These are phyloP conservation scores for Pichia exigua DNA, from an alignment of 805 yeast species.

Conservation along the genomic window DNA sequence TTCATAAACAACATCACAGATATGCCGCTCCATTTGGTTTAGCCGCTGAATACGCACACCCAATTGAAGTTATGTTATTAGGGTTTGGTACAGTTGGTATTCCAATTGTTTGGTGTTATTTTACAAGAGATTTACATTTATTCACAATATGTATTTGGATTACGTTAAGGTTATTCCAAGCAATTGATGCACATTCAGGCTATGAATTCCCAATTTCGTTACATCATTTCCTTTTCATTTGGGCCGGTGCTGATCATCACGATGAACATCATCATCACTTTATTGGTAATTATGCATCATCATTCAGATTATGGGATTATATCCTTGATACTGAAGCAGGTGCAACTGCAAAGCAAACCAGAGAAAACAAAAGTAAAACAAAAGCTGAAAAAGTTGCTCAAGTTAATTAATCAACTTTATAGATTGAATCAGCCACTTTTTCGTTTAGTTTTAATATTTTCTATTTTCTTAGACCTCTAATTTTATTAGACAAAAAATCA, in stretches of 20 bases:
- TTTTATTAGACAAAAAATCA: neutral
- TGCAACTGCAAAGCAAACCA: slow-evolving; percentile 62
- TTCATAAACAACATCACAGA: slow-evolving; percentile 96
- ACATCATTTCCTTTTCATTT: slow-evolving; percentile 85
- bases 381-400: slow-evolving; percentile 37
- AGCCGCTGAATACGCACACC: slow-evolving; percentile 97
- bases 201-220: slow-evolving; percentile 97
- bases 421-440: neutral
- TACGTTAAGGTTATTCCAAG: slow-evolving; percentile 82
- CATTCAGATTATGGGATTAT: slow-evolving; percentile 95
- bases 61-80: slow-evolving; percentile 80
- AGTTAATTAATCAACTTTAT: neutral
- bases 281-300: slow-evolving; percentile 90
- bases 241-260: slow-evolving; percentile 99
- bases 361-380: slow-evolving; percentile 58
- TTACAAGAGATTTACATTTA: slow-evolving; percentile 72
- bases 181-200: slow-evolving; percentile 96
- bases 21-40: slow-evolving; percentile 97
- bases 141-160: slow-evolving; percentile 90
- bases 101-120: slow-evolving; percentile 76
- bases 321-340: slow-evolving; percentile 86
- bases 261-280: slow-evolving; percentile 96
- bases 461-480: neutral
- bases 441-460: neutral
- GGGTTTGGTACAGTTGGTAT: slow-evolving; percentile 97